A percentile compares a stretch with the other conserved stretches of the same genome.
Evolutionary conservation across 2,329 filamentous ascomycete species (phyloP).

Genomic region (Chaetothyriales sp.): DNA sequence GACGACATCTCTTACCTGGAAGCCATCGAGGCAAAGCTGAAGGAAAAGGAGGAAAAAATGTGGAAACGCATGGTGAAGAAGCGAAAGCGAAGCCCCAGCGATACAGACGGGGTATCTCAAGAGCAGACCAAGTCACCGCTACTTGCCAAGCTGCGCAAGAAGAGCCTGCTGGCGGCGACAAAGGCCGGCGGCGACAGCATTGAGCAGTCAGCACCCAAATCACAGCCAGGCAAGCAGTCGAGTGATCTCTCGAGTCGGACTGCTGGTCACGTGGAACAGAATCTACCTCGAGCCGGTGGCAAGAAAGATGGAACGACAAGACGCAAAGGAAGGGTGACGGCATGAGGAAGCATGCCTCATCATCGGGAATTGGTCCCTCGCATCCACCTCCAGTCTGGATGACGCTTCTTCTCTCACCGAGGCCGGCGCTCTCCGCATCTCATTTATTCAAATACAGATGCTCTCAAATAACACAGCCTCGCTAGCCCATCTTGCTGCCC

Average conservation of each 20-base stretch:
- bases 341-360: neutral
- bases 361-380: neutral
- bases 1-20: conserved; percentile 14
- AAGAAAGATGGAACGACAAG: neutral
- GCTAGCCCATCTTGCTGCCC: neutral
- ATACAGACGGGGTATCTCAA: neutral
- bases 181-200: neutral
- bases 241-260: neutral
- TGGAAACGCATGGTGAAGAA: neutral
- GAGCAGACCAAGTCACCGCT: neutral
- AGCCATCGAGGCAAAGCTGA: conserved; percentile 32
- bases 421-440: neutral
- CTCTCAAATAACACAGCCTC: neutral
- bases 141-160: neutral
- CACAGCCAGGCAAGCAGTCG: neutral
- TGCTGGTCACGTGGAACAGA: neutral
- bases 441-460: neutral
- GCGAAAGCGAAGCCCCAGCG: neutral
- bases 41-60: conserved; percentile 27
- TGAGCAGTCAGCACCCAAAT: neutral
- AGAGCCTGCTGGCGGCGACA: neutral
- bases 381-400: too few species aligned
- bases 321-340: neutral
- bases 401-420: neutral
- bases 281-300: neutral